These are phyloP conservation scores for Hymenoscyphus linearis DNA, from an alignment of 2,329 filamentous ascomycete species.

Conservation along the genomic window DNA sequence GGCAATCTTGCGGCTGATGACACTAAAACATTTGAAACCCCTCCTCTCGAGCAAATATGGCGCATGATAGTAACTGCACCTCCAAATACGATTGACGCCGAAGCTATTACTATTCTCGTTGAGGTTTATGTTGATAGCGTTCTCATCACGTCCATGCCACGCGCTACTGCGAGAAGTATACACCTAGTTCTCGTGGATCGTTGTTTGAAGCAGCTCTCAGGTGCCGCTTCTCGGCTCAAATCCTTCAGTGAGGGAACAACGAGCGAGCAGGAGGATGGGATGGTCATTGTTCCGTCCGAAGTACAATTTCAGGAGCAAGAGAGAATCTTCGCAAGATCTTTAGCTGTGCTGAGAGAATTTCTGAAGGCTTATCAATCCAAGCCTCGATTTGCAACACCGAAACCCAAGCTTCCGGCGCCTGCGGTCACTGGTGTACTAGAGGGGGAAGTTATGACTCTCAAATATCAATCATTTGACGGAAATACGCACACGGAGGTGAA, in stretches of 20 bases:
- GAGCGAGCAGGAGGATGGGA: constrained; percentile 46
- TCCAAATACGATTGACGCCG: constrained; percentile 57
- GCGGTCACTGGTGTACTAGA: constrained; percentile 47
- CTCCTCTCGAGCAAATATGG: constrained; percentile 71
- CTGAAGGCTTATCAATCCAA: constrained; percentile 59
- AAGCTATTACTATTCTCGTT: constrained; percentile 66
- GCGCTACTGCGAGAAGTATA: constrained; percentile 46
- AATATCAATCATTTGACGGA: constrained; percentile 69
- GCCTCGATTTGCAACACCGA: constrained; percentile 54
- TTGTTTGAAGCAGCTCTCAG: constrained; percentile 65
- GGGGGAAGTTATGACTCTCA: constrained; percentile 61
- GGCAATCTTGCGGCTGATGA: constrained; percentile 45
- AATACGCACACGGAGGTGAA: constrained; percentile 53
- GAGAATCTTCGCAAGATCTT: constrained; percentile 60
- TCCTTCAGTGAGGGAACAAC: constrained; percentile 38
- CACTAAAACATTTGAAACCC: constrained; percentile 46
- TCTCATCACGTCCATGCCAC: constrained; percentile 45
- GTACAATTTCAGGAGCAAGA: constrained; percentile 49
- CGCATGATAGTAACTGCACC: constrained; percentile 68
- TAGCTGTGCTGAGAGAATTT: constrained; percentile 64
- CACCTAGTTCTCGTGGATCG: constrained; percentile 69
- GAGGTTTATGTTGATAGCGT: constrained; percentile 62
- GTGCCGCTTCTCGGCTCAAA: constrained; percentile 55
- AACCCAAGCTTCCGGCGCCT: constrained; percentile 48
- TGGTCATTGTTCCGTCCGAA: constrained; percentile 46